Percentiles rank a stretch among this genome's conserved stretches.
Conservation (phyloP, 495 filamentous ascomycete genomes). For the Aspergillus indologenus region DNA sequence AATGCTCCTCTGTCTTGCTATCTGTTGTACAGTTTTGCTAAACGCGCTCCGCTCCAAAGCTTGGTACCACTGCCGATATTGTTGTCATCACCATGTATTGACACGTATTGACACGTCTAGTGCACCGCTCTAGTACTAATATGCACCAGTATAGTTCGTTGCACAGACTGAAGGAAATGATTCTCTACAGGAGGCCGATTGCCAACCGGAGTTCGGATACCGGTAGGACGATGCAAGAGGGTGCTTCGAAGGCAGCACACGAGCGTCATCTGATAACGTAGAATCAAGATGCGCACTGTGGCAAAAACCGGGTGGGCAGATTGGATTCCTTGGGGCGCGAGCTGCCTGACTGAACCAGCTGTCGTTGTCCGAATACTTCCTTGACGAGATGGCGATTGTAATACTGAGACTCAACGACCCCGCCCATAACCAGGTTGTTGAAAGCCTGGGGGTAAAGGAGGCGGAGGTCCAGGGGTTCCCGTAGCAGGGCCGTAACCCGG, state of each 20-base stretch:
- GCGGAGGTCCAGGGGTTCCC: conserved; percentile 34
- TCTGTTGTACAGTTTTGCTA: neutral
- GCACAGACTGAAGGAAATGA: neutral
- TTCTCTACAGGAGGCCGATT: neutral
- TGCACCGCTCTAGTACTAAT: neutral
- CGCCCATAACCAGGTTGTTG: conserved; percentile 48
- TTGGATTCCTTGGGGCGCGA: neutral
- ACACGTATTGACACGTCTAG: neutral
- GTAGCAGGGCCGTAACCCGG: conserved; percentile 48
- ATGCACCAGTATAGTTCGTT: neutral
- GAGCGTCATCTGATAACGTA: neutral
- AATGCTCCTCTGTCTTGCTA: neutral
- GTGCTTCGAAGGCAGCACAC: neutral
- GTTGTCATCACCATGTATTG: neutral
- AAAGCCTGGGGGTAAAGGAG: conserved; percentile 49
- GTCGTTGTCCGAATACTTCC: neutral
- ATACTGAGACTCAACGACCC: conserved; percentile 30
- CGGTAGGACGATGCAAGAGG: neutral
- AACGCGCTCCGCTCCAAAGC: neutral
- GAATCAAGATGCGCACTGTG: neutral
- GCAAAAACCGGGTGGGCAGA: neutral
- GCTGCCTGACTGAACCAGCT: neutral
- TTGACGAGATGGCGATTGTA: neutral
- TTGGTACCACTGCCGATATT: neutral
- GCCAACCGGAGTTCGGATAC: neutral